A percentile compares a stretch with the other conserved stretches of the same genome.
These are phyloP conservation scores for Trichophyton simii DNA, from an alignment of 2,329 filamentous ascomycete genomes.

Conservation along the genomic window DNA sequence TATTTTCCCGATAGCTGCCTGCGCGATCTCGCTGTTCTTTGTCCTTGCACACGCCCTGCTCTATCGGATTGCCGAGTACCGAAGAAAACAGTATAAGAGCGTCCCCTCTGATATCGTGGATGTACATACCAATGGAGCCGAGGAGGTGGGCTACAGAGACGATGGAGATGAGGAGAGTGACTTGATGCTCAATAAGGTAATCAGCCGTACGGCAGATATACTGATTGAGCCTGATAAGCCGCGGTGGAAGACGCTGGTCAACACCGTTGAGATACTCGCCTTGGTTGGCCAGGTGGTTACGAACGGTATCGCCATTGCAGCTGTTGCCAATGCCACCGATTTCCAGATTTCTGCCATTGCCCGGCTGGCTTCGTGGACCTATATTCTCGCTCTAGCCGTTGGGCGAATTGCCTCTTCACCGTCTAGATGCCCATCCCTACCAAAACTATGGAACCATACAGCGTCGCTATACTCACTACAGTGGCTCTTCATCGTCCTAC, in stretches of 20 bases:
- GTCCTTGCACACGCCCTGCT: constrained; percentile 48
- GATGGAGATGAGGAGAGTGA: constrained; percentile 41
- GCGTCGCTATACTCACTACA: constrained; percentile 67
- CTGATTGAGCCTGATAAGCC: constrained; percentile 60
- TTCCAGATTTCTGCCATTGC: constrained; percentile 51
- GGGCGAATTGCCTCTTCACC: constrained; percentile 53
- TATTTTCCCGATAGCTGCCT: constrained; percentile 61
- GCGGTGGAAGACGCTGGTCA: constrained; percentile 55
- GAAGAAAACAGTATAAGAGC: constrained; percentile 45
- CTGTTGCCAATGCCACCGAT: constrained; percentile 44
- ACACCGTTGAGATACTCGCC: constrained; percentile 62
- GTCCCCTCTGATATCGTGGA: constrained; percentile 23
- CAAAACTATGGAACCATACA: constrained; percentile 84
- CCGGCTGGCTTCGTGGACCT: constrained; percentile 64
- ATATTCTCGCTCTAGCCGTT: constrained; percentile 60
- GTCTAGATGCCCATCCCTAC: constrained; percentile 53
- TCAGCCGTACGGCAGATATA: constrained; percentile 36
- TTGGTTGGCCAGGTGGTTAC: constrained; percentile 59
- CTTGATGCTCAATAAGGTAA: constrained; percentile 44
- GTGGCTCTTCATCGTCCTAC: constrained; percentile 62
- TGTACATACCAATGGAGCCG: constrained; percentile 44
- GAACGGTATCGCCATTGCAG: constrained; percentile 52
- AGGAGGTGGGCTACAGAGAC: constrained; percentile 41
- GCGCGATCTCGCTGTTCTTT: constrained; percentile 56
- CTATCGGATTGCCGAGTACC: constrained; percentile 42